These are phyloP conservation scores for Setaria viridis DNA, from an alignment of 202 grass and related monocot genomes.

Conservation along the genomic window DNA sequence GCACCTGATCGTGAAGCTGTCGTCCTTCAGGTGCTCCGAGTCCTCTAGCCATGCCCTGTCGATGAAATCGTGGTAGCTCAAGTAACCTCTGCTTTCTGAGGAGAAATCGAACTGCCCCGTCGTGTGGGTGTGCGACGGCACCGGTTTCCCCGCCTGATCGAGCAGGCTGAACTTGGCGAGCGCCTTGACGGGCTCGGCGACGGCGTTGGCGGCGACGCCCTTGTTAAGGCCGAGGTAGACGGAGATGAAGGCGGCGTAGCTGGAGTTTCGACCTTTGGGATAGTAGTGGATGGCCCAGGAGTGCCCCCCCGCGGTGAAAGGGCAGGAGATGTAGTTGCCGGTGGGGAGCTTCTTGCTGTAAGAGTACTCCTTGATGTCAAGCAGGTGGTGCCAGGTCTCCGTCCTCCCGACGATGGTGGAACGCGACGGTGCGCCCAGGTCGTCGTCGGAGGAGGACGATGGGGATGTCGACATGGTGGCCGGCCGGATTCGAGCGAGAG, in stretches of 20 bases:
- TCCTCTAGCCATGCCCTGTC: background rate
- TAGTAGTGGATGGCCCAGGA: background rate
- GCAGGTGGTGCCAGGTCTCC: background rate
- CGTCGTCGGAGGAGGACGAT: too few species aligned
- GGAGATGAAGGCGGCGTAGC: background rate
- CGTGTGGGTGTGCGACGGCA: background rate
- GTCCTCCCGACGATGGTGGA: background rate
- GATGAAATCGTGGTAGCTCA: background rate
- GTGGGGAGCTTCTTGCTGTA: background rate
- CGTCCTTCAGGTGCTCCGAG: background rate
- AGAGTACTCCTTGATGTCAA: background rate
- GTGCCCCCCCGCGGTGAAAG: background rate
- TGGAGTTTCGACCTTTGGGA: background rate
- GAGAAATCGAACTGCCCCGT: background rate
- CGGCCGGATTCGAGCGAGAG: too few species aligned
- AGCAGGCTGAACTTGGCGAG: too few species aligned
- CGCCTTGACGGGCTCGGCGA: too few species aligned
- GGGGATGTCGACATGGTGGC: too few species aligned
- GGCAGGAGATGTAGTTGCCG: background rate
- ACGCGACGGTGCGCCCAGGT: background rate
- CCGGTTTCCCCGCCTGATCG: background rate
- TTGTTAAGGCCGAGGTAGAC: background rate
- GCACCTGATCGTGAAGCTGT: background rate
- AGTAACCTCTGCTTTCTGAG: too few species aligned
- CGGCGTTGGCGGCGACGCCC: background rate